phyloP scores from a whole-genome alignment of 345 rosid species.

The Citrus trifoliata region DNA sequence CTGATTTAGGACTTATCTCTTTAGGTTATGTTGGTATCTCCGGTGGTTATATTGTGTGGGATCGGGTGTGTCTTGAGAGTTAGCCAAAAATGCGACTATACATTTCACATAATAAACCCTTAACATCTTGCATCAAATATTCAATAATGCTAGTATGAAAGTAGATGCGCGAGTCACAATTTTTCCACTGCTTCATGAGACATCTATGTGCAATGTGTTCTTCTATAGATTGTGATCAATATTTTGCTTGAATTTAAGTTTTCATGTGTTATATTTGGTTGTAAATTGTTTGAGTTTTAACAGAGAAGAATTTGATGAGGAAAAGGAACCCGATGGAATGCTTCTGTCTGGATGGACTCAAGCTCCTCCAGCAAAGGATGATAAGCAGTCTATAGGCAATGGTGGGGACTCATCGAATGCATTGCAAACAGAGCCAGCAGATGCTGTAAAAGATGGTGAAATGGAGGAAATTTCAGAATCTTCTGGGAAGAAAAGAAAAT shows the following conservation, averaged over 20 bases:
- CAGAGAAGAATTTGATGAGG: constrained; percentile 94
- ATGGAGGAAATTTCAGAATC: constrained; percentile 32
- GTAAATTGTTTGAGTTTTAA: not conserved
- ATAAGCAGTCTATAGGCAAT: constrained; percentile 38
- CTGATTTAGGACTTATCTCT: not conserved
- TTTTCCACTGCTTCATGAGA: not conserved
- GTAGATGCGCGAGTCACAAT: not conserved
- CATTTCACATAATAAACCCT: not conserved
- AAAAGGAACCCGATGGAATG: constrained; percentile 98
- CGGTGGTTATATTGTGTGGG: not conserved
- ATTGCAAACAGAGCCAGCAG: constrained; percentile 20
- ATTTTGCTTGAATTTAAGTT: not conserved
- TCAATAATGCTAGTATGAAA: not conserved
- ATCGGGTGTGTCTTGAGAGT: not conserved
- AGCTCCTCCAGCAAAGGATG: constrained; percentile 40
- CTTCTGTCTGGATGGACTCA: constrained; percentile 86
- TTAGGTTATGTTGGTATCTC: not conserved
- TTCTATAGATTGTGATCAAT: not conserved
- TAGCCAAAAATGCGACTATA: not conserved
- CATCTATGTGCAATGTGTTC: not conserved
- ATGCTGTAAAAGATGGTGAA: constrained; percentile 18
- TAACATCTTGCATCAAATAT: not conserved
- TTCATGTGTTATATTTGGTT: constrained; percentile 4
- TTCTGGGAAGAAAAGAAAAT: constrained; percentile 62
- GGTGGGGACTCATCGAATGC: constrained; percentile 53